phyloP scores from a whole-genome alignment of 1,139 yeast genomes.

The Pichia sp. region DNA sequence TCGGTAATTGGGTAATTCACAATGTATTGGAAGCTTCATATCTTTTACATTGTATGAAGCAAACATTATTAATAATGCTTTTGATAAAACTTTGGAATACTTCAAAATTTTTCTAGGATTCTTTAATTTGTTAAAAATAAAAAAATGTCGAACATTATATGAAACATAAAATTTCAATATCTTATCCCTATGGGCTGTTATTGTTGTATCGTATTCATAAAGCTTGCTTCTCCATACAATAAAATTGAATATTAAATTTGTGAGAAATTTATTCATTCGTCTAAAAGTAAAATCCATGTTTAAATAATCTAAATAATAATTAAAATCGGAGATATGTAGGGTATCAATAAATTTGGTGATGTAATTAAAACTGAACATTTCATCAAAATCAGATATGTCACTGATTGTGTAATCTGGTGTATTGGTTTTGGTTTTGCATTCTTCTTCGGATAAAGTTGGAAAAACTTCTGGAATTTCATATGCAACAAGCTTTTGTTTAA shows the following conservation, averaged over 20 bases:
- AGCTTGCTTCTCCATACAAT: slow-evolving; percentile 1
- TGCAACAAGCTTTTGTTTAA: neutral
- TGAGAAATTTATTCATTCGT: slow-evolving; percentile 1
- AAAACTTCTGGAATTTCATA: slow-evolving; percentile 2
- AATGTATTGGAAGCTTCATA: neutral
- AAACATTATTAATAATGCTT: slow-evolving; percentile 2
- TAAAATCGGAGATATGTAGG: neutral
- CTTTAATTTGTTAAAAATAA: slow-evolving; percentile 2
- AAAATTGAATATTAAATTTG: neutral
- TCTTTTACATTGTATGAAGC: slow-evolving; percentile 2
- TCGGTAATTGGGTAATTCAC: slow-evolving; percentile 1
- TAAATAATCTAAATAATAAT: slow-evolving; percentile 7
- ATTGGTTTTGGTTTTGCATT: neutral
- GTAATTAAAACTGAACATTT: slow-evolving; percentile 9
- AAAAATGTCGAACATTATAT: neutral
- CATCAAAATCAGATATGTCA: slow-evolving; percentile 5
- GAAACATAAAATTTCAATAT: slow-evolving; percentile 7
- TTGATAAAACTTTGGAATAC: slow-evolving; percentile 1
- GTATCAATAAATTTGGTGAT: slow-evolving; percentile 3
- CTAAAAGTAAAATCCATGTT: neutral
- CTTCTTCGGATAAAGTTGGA: neutral
- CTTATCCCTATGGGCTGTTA: slow-evolving; percentile 1
- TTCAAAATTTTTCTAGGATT: neutral
- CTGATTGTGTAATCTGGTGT: neutral
- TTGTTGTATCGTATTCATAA: neutral